Base-by-base conservation (phyloP, 768 basidiomycete genomes). In the Xanthoconium stramineum region DNA sequence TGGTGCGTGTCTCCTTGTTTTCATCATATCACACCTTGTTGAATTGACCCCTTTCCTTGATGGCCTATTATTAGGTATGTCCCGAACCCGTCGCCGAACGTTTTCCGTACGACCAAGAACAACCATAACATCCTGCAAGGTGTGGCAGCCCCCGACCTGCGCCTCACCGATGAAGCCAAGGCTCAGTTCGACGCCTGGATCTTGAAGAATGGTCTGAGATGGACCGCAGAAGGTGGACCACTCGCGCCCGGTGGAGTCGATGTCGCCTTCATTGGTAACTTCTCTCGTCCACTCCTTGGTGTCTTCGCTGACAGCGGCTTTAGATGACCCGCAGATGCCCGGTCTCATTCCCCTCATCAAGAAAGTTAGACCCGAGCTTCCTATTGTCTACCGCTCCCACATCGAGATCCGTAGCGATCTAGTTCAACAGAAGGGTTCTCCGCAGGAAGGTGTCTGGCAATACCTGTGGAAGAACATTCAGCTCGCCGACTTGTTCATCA, bases 71-170 rank as follows among this genome's bases (percentile, higher is more conserved):
- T 47, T 59, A 89, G 88, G 88, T 91, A 91, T 74, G 89, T 93
- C 33, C 91, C 89, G 46, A 92, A 91, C 75, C 89, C 90, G 24
- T 86, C 91, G 45, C 93, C 94, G 2, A 83, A 81, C 59, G 90
- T 96, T 38, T 96, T 95, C 82, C 85, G 93, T 60, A 93, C 89
- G 58, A 95, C 93, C 61, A 91, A 91, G 80, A 91, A 92, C 90
- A 92, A 92, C 78, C 91, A 93, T 82, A 93, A 93, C 74, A 92
- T 91, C 68, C 78, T 96, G 24, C 94, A 97, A 83, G 94, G 94
- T 59, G 94, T 97, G 49, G 89, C 94, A 2, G 73, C 84, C 13
- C 85, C 88, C 10, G 83, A 83, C 57, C 79, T 92, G 48, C 87
- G 90, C 57, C 81, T 97, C 44, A 88, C 84, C 1, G 79, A 88